Evolutionary conservation across 2,329 filamentous ascomycete species (phyloP).

Genomic region (Myrmaecium sp.): DNA sequence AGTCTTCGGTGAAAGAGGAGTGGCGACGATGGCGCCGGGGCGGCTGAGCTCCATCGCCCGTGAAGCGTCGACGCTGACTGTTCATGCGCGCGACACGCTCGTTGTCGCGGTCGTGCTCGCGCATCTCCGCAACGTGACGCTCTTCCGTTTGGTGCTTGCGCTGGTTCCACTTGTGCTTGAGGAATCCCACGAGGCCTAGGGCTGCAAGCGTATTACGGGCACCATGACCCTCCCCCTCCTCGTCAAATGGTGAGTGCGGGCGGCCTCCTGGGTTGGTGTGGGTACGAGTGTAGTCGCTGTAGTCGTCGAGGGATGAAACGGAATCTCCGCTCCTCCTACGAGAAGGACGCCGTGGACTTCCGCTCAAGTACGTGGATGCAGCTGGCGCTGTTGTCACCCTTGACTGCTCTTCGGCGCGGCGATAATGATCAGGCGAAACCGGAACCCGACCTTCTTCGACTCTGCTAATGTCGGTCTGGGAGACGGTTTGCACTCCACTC

Average conservation of each 20-base stretch:
- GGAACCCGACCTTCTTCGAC: conserved; percentile 38
- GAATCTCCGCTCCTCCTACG: conserved; percentile 5
- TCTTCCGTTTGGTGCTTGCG: conserved; percentile 41
- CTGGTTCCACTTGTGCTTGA: conserved; percentile 29
- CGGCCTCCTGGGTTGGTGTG: neutral
- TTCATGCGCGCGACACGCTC: conserved; percentile 35
- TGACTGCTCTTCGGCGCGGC: conserved; percentile 20
- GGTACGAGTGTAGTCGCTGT: conserved; percentile 14
- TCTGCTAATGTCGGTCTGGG: conserved; percentile 29
- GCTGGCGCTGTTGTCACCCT: conserved; percentile 20
- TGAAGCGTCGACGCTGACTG: conserved; percentile 44
- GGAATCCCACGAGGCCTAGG: conserved; percentile 21
- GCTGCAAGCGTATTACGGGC: conserved; percentile 32
- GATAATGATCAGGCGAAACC: conserved; percentile 24
- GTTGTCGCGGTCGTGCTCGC: conserved; percentile 33
- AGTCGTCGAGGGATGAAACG: conserved; percentile 6
- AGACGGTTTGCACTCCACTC: conserved; percentile 28
- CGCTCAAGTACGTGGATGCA: too few species aligned
- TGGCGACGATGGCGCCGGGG: conserved; percentile 11
- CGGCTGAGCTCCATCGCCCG: conserved; percentile 42
- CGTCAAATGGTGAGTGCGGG: conserved; percentile 6
- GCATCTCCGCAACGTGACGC: conserved; percentile 39
- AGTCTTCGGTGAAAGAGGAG: conserved; percentile 25
- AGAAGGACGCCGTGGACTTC: conserved; percentile 29
- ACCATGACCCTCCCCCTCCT: conserved; percentile 16